phyloP scores from a whole-genome alignment of 2,329 filamentous ascomycete genomes.

The Claviceps sp. region DNA sequence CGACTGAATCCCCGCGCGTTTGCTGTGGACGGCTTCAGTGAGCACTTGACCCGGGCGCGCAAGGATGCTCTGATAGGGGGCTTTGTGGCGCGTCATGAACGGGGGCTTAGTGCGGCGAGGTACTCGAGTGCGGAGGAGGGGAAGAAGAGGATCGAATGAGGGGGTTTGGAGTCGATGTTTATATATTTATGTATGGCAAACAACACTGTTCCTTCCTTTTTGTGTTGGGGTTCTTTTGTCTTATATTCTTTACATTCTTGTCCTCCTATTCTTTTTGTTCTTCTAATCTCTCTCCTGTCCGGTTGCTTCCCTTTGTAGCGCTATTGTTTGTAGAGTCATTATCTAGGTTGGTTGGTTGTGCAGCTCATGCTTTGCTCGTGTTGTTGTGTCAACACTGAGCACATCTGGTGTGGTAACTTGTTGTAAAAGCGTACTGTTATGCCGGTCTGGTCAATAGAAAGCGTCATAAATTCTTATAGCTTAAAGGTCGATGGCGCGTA shows the following conservation, averaged over 20 bases:
- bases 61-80: constrained; percentile 72
- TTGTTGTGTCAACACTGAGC: no score
- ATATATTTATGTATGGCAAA: not conserved
- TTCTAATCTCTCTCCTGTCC: not conserved
- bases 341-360: no score
- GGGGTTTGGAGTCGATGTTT: not conserved
- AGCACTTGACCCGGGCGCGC: constrained; percentile 68
- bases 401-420: no score
- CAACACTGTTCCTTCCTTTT: not conserved
- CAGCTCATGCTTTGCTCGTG: no score
- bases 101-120: constrained; percentile 69
- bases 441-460: no score
- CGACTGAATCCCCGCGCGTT: constrained; percentile 84
- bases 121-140: constrained; percentile 86
- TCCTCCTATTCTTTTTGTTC: not conserved
- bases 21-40: constrained; percentile 76
- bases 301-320: not conserved
- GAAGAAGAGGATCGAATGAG: constrained; percentile 90
- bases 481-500: no score
- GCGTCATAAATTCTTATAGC: no score
- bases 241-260: not conserved
- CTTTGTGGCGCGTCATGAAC: constrained; percentile 56
- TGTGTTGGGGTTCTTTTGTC: not conserved
- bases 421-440: no score
- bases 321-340: not conserved